Conservation (phyloP, 495 filamentous ascomycete genomes). For the Trichoderma erinaceum region DNA sequence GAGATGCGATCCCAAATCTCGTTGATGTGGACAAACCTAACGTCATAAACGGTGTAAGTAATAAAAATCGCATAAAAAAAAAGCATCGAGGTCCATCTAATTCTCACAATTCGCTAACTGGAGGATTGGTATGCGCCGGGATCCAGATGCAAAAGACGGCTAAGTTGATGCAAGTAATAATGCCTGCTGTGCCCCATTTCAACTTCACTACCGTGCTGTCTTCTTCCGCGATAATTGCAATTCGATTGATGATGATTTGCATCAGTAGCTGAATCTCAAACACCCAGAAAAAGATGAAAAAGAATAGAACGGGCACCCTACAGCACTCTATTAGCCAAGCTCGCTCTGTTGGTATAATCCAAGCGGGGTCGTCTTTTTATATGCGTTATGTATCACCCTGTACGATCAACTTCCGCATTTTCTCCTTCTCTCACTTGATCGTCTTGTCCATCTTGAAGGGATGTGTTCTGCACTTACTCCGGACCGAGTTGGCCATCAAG, state of each 20-base stretch:
- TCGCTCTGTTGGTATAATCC: conserved; percentile 1
- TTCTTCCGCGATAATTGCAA: conserved; percentile 34
- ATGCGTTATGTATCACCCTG: neutral
- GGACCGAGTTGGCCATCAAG: conserved; percentile 30
- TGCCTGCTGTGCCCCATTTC: conserved; percentile 37
- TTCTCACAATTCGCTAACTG: conserved; percentile 17
- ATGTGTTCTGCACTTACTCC: conserved; percentile 22
- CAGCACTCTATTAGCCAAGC: neutral
- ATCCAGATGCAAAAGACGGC: conserved; percentile 46
- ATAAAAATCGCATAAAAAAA: neutral
- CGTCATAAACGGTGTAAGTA: neutral
- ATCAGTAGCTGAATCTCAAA: conserved; percentile 38
- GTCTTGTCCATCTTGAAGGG: conserved; percentile 6
- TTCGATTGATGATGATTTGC: conserved; percentile 47
- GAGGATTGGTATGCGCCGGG: conserved; percentile 35
- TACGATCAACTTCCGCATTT: neutral
- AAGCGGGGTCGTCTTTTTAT: neutral
- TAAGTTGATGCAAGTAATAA: conserved; percentile 41
- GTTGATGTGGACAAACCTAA: conserved; percentile 36
- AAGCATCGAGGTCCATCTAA: neutral
- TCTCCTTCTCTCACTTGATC: neutral
- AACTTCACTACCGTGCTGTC: conserved; percentile 23
- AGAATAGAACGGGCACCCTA: conserved; percentile 26
- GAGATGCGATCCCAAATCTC: conserved; percentile 39
- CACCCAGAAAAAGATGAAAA: conserved; percentile 31